Base-by-base conservation (phyloP, 164 flowering plant species). In the Vitis rupestris region DNA sequence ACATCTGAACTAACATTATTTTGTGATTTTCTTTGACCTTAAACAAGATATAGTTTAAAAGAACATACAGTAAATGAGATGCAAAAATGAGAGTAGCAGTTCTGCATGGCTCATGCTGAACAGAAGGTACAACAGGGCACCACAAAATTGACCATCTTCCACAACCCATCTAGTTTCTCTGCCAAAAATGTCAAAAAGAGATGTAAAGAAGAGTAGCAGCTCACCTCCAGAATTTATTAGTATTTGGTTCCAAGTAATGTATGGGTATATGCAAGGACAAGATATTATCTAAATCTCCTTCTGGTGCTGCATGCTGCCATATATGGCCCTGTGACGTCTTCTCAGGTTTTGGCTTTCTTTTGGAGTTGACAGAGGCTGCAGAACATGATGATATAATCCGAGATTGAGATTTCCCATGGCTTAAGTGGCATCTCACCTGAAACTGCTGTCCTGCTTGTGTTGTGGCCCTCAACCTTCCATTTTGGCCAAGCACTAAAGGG, bases 231-330 rank as follows among this genome's bases (percentile, higher is more conserved):
- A 10, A 27, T 37, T 61, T 62, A n/a, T 72, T 70, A 51, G 17
- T 44, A 67, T 49, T 66, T 14, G 79, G 63, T 16, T 75, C 82
- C 68, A 69, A 65, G 65, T 52, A 59, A 61, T 60, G 8, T 15
- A 78, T 5, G 12, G 86, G 90, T 8, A 77, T 74, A 48, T 83
- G 91, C 72, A 88, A 75, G 50, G 89, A 84, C 71, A 91, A 74
- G 65, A 89, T 67, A 65, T 55, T 73, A 58, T 72, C 75, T 31
- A 16, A 59, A 54, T 74, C 76, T 12, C 27, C 64, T 63, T 70
- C 71, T 11, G 82, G 79, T 59, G 73, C 62, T 53, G 37, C 59
- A 29, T 71, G 80, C 51, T 57, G 67, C 71, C 74, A 77, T 10
- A 49, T 12, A 59, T 17, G 66, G 50, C 64, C 50, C 44, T 14